phyloP scores from a whole-genome alignment of 164 flowering plant genomes.

The Aristolochia californica region DNA sequence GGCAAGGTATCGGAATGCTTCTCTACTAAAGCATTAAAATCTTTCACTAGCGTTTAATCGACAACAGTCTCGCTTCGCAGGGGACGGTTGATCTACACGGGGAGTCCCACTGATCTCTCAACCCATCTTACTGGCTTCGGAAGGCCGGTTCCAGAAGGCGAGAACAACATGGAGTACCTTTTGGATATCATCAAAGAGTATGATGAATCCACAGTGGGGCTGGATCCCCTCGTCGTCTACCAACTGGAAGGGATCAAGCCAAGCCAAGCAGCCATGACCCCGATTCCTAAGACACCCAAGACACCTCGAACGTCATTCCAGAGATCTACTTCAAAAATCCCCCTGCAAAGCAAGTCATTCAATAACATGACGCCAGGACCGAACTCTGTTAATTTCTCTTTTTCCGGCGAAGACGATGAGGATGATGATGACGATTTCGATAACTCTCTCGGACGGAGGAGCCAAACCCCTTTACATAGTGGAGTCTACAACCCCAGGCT shows the following conservation, averaged over 20 bases:
- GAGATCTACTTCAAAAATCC: neutral
- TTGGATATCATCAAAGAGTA: conserved; percentile 73
- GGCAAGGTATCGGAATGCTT: conserved; percentile 31
- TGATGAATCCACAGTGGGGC: conserved; percentile 60
- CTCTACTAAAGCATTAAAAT: no score
- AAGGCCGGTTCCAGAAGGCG: conserved; percentile 61
- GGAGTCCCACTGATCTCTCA: conserved; percentile 41
- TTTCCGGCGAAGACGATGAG: conserved; percentile 7
- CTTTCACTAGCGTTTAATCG: no score
- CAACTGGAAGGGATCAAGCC: conserved; percentile 60
- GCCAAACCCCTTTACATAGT: conserved; percentile 29
- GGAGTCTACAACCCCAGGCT: conserved; percentile 41
- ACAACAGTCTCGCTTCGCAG: conserved; percentile 12
- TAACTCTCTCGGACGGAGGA: conserved; percentile 47
- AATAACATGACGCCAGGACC: conserved; percentile 14
- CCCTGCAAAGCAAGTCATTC: conserved; percentile 1
- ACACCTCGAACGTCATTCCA: conserved; percentile 10
- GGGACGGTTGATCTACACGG: conserved; percentile 54
- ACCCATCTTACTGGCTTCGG: conserved; percentile 55
- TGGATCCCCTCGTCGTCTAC: conserved; percentile 55
- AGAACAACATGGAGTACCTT: conserved; percentile 61
- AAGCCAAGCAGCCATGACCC: conserved; percentile 40
- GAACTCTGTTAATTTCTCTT: conserved; percentile 26
- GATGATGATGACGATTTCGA: conserved; percentile 47
- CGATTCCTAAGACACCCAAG: conserved; percentile 27